Evolutionary conservation across 129 eudicot genomes (phyloP).

Genomic region (Ambrosia artemisiifolia): DNA sequence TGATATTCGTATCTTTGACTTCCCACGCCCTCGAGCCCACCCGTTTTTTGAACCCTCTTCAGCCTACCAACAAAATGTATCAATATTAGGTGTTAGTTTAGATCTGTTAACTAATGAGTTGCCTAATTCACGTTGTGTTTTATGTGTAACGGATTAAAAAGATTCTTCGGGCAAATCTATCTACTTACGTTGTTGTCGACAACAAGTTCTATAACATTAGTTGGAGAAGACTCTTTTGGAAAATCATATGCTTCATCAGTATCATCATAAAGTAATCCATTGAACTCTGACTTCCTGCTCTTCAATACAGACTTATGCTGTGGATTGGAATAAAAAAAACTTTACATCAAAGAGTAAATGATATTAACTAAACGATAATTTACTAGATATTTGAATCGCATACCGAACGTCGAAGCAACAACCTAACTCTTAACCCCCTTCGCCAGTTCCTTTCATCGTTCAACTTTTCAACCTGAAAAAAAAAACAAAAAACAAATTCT

Average conservation of each 20-base stretch:
- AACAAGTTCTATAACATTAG: conserved; percentile 30
- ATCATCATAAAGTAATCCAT: conserved; percentile 59
- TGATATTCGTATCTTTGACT: conserved; percentile 42
- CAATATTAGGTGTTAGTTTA: neutral
- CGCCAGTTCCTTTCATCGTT: conserved; percentile 96
- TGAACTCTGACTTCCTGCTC: conserved; percentile 72
- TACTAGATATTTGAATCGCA: conserved; percentile 28
- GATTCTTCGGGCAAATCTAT: neutral
- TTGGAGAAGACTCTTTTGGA: conserved; percentile 38
- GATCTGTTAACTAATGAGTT: neutral
- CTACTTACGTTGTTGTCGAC: conserved; percentile 41
- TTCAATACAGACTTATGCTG: conserved; percentile 92
- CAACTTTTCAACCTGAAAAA: conserved; percentile 66
- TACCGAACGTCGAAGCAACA: too few relatives aligned
- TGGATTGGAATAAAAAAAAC: conserved; percentile 7
- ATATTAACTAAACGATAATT: neutral
- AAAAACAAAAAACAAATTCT: too few relatives aligned
- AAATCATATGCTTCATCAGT: too few relatives aligned
- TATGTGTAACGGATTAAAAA: neutral
- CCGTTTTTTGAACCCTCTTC: conserved; percentile 58
- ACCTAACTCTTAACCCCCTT: conserved; percentile 81
- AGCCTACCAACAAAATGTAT: conserved; percentile 27
- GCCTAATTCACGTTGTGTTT: neutral
- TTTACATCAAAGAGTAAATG: conserved; percentile 6
- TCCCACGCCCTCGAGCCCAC: conserved; percentile 69